Base-by-base conservation (phyloP, 768 basidiomycete species). In the Suillus lakei region DNA sequence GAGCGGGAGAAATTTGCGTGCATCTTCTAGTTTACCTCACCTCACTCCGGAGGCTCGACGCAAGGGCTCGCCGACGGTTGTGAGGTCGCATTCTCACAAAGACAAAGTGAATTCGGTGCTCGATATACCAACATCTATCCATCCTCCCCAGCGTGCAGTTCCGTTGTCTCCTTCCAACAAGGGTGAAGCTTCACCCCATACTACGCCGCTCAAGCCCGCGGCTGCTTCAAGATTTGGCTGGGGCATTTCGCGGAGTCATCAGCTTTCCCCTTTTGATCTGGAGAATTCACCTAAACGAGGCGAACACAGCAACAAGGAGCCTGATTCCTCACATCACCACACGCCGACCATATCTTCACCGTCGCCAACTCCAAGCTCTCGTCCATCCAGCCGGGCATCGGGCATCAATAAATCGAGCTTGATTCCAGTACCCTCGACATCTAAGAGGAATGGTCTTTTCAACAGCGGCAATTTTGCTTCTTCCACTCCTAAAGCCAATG, bases 401-500 rank as follows among this genome's bases (percentile, higher is more conserved):
- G 72, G 71, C 23, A 60, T 67, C 18, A 61, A 64, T 53, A 62
- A 64, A 21, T 66, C 75, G 9, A 85, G 84, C 61, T 77, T 80
- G 36, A 84, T 87, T 61, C 85, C 85, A 16, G 77, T 84, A 5
- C 77, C 77, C 28, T 77, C 84, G 21, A 77, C 80, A 23, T 69
- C 74, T 60, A 82, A 81, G 69, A 67, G 63, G 51, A 48, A 66
- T 55, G 64, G 66, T 54, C n/a, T 62, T 46, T 63, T 51, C 38
- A 38, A 34, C 16, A 65, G 72, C 23, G 69, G 48, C 8, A 39
- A 67, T 4, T 75, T 59, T 41, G 26, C 39, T 30, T 41, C 58
- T 23, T 59, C 58, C 26, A 59, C 58, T 18, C 58, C 58, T 41
- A 59, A 41, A 59, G 58, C 23, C 28, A 28, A 39, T 9, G 72